Evolutionary conservation across 164 flowering plant species (phyloP).

Genomic region (Stephania cephalantha): DNA sequence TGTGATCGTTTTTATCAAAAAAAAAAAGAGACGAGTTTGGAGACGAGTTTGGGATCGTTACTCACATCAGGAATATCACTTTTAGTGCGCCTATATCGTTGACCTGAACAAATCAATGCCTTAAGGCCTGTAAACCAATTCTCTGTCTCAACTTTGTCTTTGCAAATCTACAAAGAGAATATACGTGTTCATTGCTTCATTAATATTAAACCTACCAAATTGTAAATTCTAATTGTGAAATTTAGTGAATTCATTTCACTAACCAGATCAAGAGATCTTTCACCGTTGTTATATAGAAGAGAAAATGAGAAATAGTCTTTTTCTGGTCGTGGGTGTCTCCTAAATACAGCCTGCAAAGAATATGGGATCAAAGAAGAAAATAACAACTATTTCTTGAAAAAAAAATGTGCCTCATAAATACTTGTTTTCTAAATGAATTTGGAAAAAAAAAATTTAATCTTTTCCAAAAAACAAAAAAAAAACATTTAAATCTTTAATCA

Average conservation of each 20-base stretch:
- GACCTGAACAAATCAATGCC: slow-evolving; percentile 53
- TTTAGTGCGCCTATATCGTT: slow-evolving; percentile 40
- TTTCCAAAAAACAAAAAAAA: too few relatives aligned
- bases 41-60: background rate
- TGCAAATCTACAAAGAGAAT: slow-evolving; percentile 55
- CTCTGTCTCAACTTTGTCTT: slow-evolving; percentile 81
- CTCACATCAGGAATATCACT: slow-evolving; percentile 64
- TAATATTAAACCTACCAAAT: too few relatives aligned
- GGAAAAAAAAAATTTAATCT: too few relatives aligned
- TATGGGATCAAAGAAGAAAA: slow-evolving; percentile 4
- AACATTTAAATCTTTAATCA: background rate
- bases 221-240: too few relatives aligned
- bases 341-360: slow-evolving; percentile 67
- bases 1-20: too few relatives aligned
- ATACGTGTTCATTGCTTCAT: background rate
- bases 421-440: too few relatives aligned
- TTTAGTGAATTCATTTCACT: slow-evolving; percentile 17
- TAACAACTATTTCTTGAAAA: background rate
- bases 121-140: slow-evolving; percentile 78
- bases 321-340: slow-evolving; percentile 74
- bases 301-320: slow-evolving; percentile 93
- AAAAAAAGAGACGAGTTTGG: background rate
- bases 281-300: slow-evolving; percentile 74
- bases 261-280: slow-evolving; percentile 90
- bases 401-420: too few relatives aligned